phyloP scores from a whole-genome alignment of 2,329 filamentous ascomycete genomes.

The Colletotrichum gigasporum region DNA sequence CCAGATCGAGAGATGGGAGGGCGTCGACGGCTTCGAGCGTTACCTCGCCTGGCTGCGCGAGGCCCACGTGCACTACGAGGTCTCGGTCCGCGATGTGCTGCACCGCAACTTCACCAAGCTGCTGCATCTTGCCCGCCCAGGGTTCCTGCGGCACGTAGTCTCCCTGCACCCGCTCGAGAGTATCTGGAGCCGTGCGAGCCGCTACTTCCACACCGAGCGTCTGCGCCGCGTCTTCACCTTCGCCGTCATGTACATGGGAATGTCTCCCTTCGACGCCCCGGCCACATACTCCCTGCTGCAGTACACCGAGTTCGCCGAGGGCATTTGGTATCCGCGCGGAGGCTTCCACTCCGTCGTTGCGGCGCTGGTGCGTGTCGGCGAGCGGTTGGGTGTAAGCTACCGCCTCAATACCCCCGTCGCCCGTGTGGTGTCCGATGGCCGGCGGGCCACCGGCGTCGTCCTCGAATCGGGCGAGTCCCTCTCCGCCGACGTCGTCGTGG shows the following conservation, averaged over 20 bases:
- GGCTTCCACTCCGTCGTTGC: conserved; percentile 75
- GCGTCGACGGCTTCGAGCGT: conserved; percentile 74
- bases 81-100: conserved; percentile 72
- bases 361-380: conserved; percentile 70
- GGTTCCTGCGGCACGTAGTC: conserved; percentile 67
- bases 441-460: conserved; percentile 65
- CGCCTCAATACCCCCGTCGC: conserved; percentile 67
- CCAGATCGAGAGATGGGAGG: conserved; percentile 78
- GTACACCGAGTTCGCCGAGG: conserved; percentile 79
- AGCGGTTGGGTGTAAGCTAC: conserved; percentile 70
- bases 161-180: conserved; percentile 76
- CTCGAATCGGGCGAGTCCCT: conserved; percentile 67
- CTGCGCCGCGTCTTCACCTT: conserved; percentile 79
- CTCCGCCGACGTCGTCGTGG: conserved; percentile 71
- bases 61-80: conserved; percentile 75
- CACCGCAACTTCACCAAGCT: conserved; percentile 73
- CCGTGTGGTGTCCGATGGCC: conserved; percentile 64
- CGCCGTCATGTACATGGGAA: conserved; percentile 85
- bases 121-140: conserved; percentile 64
- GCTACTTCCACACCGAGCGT: conserved; percentile 76
- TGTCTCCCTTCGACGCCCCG: conserved; percentile 80
- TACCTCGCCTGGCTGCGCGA: conserved; percentile 75
- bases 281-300: conserved; percentile 79
- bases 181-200: conserved; percentile 71
- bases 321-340: conserved; percentile 79